Conservation (phyloP, 805 yeast genomes). For the Barnettozyma sp. region DNA sequence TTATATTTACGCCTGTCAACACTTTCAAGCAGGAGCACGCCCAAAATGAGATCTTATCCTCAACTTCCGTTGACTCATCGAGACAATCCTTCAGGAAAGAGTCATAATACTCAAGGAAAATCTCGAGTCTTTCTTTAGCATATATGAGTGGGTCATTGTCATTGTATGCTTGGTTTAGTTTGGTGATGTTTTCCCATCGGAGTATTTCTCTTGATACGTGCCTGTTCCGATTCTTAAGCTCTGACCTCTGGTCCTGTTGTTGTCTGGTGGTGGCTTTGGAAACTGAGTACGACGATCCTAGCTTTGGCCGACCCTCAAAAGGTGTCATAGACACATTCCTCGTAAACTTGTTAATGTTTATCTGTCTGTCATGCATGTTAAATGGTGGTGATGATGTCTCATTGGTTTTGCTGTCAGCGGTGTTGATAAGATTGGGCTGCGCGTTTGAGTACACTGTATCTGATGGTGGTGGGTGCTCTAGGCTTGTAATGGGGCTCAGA, state of each 20-base stretch:
- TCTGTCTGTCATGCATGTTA: background rate
- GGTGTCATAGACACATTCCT: conserved; percentile 18
- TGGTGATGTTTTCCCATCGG: conserved; percentile 16
- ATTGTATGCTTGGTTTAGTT: conserved; percentile 9
- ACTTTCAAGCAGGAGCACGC: conserved; percentile 19
- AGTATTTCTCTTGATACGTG: too few relatives aligned
- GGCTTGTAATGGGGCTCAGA: too few relatives aligned
- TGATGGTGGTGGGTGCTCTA: too few relatives aligned
- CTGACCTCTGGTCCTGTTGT: conserved; percentile 1
- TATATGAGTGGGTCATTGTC: conserved; percentile 15
- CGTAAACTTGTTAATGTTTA: conserved; percentile 7
- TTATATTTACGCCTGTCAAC: conserved; percentile 15
- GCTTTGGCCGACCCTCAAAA: conserved; percentile 5
- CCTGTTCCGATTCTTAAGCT: background rate
- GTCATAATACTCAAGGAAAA: conserved; percentile 20
- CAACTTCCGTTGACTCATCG: conserved; percentile 3
- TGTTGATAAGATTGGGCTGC: too few relatives aligned
- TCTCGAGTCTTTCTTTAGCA: conserved; percentile 14
- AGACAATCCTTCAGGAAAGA: conserved; percentile 7
- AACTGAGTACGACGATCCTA: background rate
- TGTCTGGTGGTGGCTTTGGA: background rate
- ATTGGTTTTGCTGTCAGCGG: too few relatives aligned
- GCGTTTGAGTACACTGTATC: too few relatives aligned
- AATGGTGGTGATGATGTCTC: too few relatives aligned
- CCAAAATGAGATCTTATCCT: conserved; percentile 18